A percentile compares a stretch with the other conserved stretches of the same genome.
These are phyloP conservation scores for Wickerhamiella brachini DNA, from an alignment of 805 yeast genomes.

Conservation along the genomic window DNA sequence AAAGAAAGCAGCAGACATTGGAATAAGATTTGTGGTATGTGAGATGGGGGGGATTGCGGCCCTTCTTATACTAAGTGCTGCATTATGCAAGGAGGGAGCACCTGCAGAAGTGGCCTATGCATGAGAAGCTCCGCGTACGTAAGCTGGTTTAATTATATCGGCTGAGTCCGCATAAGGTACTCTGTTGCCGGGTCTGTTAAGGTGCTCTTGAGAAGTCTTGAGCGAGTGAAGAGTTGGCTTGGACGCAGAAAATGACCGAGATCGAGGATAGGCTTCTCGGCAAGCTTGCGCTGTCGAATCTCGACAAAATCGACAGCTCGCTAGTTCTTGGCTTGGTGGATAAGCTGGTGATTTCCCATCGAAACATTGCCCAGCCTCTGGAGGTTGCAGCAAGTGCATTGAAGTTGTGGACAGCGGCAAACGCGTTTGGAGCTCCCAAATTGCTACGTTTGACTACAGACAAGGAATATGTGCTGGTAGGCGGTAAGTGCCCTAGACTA, in stretches of 20 bases:
- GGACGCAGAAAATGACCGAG: background rate
- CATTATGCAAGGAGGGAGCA: background rate
- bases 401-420: conserved; percentile 3
- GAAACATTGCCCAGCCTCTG: conserved; percentile 18
- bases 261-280: conserved; percentile 11
- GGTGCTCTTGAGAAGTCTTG: too few species aligned
- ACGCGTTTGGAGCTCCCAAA: conserved; percentile 1
- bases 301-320: conserved; percentile 4
- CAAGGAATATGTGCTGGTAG: conserved; percentile 6
- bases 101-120: background rate
- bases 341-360: conserved; percentile 5
- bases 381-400: conserved; percentile 4
- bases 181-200: too few species aligned
- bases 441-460: conserved; percentile 6
- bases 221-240: too few species aligned
- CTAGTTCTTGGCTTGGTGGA: conserved; percentile 5
- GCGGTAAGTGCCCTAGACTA: conserved; percentile 15
- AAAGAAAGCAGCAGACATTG: background rate
- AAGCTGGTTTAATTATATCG: background rate
- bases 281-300: conserved; percentile 6
- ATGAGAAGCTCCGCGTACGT: background rate
- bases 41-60: background rate
- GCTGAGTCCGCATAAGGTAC: background rate
- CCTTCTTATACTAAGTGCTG: background rate
- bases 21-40: background rate